phyloP scores from a whole-genome alignment of 2,329 filamentous ascomycete genomes.

The Chaetomiaceae sp. region DNA sequence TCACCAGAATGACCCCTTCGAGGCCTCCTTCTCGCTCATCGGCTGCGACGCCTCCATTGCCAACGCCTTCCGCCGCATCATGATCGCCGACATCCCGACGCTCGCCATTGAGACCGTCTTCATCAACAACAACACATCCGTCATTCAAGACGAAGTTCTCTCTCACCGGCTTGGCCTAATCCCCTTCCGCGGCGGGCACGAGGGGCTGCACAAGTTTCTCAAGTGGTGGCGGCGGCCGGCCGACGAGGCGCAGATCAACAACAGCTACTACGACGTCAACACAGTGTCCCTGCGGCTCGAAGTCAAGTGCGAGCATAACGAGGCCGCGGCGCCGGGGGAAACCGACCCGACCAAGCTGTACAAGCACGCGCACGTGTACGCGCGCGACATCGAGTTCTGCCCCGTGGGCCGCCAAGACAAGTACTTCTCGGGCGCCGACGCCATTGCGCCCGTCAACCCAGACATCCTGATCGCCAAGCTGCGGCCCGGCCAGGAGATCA shows the following conservation, averaged over 20 bases:
- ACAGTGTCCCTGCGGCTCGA: constrained; percentile 74
- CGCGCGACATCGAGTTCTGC: constrained; percentile 67
- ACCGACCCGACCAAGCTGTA: constrained; percentile 80
- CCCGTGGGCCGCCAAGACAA: constrained; percentile 67
- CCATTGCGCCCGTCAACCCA: constrained; percentile 74
- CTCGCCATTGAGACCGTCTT: constrained; percentile 92
- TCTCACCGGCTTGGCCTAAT: constrained; percentile 85
- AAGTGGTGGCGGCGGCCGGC: constrained; percentile 71
- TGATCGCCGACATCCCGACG: constrained; percentile 89
- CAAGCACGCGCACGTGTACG: constrained; percentile 77
- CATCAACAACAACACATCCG: constrained; percentile 92
- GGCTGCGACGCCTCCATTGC: constrained; percentile 88
- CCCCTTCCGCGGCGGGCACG: constrained; percentile 72
- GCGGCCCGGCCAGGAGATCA: constrained; percentile 80
- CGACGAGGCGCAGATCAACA: constrained; percentile 54
- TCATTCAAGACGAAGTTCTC: constrained; percentile 96
- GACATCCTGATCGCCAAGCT: constrained; percentile 93
- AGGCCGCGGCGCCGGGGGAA: constrained; percentile 63
- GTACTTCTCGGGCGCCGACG: constrained; percentile 61
- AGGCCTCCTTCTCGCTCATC: constrained; percentile 84
- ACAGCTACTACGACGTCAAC: constrained; percentile 70
- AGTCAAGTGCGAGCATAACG: constrained; percentile 73
- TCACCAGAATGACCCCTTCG: constrained; percentile 71
- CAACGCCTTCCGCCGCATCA: constrained; percentile 94
- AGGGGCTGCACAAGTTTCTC: constrained; percentile 71